Evolutionary conservation across 2,329 filamentous ascomycete genomes (phyloP).

Genomic region (Cadophora sp.): DNA sequence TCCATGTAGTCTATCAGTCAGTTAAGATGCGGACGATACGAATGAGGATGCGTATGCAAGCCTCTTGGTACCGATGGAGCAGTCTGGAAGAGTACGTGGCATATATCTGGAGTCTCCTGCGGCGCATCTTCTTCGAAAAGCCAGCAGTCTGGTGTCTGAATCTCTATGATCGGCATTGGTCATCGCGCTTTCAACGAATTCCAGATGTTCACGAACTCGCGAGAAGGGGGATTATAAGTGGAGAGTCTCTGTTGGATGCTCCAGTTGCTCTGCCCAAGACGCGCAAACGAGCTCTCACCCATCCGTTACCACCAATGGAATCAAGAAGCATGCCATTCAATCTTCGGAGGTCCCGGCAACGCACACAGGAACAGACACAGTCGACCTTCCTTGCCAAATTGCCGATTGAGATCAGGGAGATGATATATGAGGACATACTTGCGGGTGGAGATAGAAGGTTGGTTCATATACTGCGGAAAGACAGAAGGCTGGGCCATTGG

Average conservation of each 20-base stretch:
- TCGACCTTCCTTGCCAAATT: slow-evolving; percentile 27
- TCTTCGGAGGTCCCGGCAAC: slow-evolving; percentile 27
- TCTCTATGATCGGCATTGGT: slow-evolving; percentile 28
- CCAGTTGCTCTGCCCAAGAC: slow-evolving; percentile 25
- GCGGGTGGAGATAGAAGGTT: slow-evolving; percentile 23
- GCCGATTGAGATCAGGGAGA: slow-evolving; percentile 31
- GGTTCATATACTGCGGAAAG: slow-evolving; percentile 30
- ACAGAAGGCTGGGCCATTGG: slow-evolving; percentile 31
- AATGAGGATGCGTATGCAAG: slow-evolving; percentile 1
- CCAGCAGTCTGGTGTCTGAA: slow-evolving; percentile 25
- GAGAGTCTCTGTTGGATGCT: slow-evolving; percentile 22
- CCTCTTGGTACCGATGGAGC: slow-evolving; percentile 9
- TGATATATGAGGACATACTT: slow-evolving; percentile 34
- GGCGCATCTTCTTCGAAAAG: slow-evolving; percentile 10
- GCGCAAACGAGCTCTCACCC: slow-evolving; percentile 32
- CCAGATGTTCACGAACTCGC: slow-evolving; percentile 28
- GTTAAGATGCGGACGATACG: slow-evolving; percentile 8
- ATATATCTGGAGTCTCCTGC: neutral
- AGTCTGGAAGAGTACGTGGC: neutral
- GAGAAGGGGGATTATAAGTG: slow-evolving; percentile 13
- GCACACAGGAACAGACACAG: slow-evolving; percentile 23
- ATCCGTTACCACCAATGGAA: slow-evolving; percentile 30
- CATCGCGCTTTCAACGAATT: slow-evolving; percentile 15
- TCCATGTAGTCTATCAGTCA: neutral
- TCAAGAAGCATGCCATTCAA: slow-evolving; percentile 22